Conservation (phyloP, 768 basidiomycete species). For the Rhizopogon vulgaris region DNA sequence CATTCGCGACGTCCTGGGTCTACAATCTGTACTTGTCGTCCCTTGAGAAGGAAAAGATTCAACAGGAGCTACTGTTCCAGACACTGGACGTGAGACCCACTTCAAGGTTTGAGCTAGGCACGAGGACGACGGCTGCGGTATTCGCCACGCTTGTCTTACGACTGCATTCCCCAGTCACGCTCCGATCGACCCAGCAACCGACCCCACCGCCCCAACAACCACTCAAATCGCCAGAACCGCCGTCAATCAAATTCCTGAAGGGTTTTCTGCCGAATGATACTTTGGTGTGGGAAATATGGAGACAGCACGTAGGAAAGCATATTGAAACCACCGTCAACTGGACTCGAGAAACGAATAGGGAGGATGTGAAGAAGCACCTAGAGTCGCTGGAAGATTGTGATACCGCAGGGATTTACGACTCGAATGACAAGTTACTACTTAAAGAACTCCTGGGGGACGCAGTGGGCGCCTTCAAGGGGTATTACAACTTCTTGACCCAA, state of each 20-base stretch:
- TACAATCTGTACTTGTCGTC: slow-evolving; percentile 13
- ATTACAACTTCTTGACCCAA: background rate
- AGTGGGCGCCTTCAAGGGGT: slow-evolving; percentile 10
- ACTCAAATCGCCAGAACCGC: background rate
- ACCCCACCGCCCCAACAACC: too few relatives aligned
- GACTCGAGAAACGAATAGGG: background rate
- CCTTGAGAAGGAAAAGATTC: slow-evolving; percentile 18
- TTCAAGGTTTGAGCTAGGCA: slow-evolving; percentile 11
- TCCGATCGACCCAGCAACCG: background rate
- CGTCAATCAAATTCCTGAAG: slow-evolving; percentile 7
- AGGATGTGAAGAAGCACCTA: background rate
- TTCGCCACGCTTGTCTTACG: slow-evolving; percentile 14
- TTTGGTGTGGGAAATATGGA: slow-evolving; percentile 16
- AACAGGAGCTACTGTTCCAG: background rate
- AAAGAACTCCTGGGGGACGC: slow-evolving; percentile 12
- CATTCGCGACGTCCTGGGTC: slow-evolving; percentile 14
- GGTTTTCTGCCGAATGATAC: slow-evolving; percentile 12
- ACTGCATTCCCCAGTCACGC: background rate
- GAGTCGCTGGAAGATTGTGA: slow-evolving; percentile 1
- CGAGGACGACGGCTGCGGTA: slow-evolving; percentile 14
- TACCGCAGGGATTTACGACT: background rate
- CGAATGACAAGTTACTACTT: slow-evolving; percentile 6
- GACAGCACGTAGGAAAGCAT: slow-evolving; percentile 11
- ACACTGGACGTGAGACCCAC: slow-evolving; percentile 1
- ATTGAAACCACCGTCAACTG: background rate